Evolutionary conservation across 768 basidiomycete species (phyloP).

Genomic region (Amanita rubescens): DNA sequence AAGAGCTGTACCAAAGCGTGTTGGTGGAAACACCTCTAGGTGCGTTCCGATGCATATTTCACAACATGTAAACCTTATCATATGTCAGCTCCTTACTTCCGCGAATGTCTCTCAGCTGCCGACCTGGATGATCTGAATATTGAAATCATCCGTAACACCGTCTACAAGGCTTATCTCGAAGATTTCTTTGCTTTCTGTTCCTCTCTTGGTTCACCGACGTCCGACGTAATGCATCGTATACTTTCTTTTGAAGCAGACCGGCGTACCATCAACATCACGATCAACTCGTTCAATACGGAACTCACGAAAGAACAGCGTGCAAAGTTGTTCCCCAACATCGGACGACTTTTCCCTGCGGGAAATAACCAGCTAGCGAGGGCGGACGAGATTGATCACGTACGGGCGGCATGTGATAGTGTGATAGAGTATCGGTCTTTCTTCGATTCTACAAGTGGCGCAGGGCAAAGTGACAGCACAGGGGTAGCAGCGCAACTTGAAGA

Average conservation of each 20-base stretch:
- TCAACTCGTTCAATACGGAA: slow-evolving; percentile 97
- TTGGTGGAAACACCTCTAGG: slow-evolving; percentile 96
- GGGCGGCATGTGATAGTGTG: slow-evolving; percentile 78
- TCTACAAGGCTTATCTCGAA: slow-evolving; percentile 98
- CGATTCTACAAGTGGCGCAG: slow-evolving; percentile 27
- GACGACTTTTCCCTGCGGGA: slow-evolving; percentile 90
- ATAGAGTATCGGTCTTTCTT: slow-evolving; percentile 91
- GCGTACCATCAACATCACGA: slow-evolving; percentile 95
- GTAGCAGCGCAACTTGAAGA: slow-evolving; percentile 77
- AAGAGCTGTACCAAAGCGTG: slow-evolving; percentile 95
- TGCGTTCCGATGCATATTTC: slow-evolving; percentile 29
- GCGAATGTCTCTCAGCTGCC: slow-evolving; percentile 87
- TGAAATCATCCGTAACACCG: slow-evolving; percentile 98
- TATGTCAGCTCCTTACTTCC: slow-evolving; percentile 83
- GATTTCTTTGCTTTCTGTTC: slow-evolving; percentile 87
- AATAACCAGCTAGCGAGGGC: slow-evolving; percentile 91
- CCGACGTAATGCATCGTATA: slow-evolving; percentile 87
- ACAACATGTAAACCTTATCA: slow-evolving; percentile 1
- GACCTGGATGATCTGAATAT: slow-evolving; percentile 99
- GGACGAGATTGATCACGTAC: slow-evolving; percentile 92
- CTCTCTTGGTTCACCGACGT: slow-evolving; percentile 77
- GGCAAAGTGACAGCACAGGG: slow-evolving; percentile 32
- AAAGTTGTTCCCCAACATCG: slow-evolving; percentile 89
- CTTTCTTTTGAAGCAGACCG: slow-evolving; percentile 96
- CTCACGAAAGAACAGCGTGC: slow-evolving; percentile 93